These are phyloP conservation scores for Mycena citricolor DNA, from an alignment of 1,284 basidiomycete species.

Conservation along the genomic window DNA sequence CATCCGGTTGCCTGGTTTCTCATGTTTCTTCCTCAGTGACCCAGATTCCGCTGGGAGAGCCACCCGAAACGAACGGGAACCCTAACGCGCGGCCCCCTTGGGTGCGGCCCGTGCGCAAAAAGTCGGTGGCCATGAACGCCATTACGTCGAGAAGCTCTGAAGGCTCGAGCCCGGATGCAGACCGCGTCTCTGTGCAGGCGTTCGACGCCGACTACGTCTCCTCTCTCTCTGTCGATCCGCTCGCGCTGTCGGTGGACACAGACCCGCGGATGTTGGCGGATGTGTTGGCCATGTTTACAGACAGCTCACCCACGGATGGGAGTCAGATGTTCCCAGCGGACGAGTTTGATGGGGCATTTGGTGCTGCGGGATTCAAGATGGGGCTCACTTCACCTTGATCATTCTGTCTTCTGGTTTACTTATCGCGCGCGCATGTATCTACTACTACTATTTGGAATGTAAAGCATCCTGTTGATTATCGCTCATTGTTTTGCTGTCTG, in stretches of 20 bases:
- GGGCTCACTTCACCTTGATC: constrained; percentile 36
- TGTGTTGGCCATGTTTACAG: constrained; percentile 46
- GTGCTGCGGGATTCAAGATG: constrained; percentile 32
- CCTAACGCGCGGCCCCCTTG: constrained; percentile 70
- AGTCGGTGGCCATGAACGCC: constrained; percentile 29
- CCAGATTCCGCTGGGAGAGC: constrained; percentile 77
- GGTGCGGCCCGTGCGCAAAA: constrained; percentile 84
- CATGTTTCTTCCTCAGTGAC: constrained; percentile 56
- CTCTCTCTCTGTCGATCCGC: constrained; percentile 16
- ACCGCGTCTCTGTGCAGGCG: constrained; percentile 46
- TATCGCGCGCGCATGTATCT: neutral
- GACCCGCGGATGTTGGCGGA: constrained; percentile 44
- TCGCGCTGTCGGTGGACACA: constrained; percentile 39
- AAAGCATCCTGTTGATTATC: neutral
- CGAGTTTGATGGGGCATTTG: constrained; percentile 2
- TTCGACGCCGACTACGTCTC: constrained; percentile 10
- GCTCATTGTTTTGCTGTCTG: constrained; percentile 9
- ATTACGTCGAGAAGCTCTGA: constrained; percentile 42
- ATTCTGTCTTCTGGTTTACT: neutral
- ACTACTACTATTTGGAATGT: neutral
- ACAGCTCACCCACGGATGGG: constrained; percentile 31
- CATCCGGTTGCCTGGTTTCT: constrained; percentile 15
- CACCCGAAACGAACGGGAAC: constrained; percentile 48
- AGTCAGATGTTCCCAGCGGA: constrained; percentile 6
- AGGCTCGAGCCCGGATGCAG: constrained; percentile 39